Percentiles rank a stretch among this genome's conserved stretches.
These are phyloP conservation scores for Hyaloscypha hepaticicola DNA, from an alignment of 495 filamentous ascomycete species.

Conservation along the genomic window DNA sequence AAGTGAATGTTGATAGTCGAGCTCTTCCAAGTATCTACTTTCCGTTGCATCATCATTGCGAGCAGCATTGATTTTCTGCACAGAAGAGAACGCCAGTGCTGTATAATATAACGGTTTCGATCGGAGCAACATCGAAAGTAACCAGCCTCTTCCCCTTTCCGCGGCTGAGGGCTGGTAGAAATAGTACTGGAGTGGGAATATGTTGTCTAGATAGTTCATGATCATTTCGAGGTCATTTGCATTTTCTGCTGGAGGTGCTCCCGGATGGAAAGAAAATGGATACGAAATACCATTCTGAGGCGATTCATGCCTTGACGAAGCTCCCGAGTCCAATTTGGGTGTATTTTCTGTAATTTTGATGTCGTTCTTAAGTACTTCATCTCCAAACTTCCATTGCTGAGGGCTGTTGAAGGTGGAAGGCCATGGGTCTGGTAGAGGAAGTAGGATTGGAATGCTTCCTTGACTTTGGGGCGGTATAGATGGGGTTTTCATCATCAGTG, in stretches of 20 bases:
- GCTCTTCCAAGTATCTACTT: not conserved
- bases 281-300: not conserved
- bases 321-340: not conserved
- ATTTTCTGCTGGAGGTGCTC: constrained; percentile 10
- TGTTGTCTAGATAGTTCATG: constrained; percentile 19
- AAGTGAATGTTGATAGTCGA: constrained; percentile 9
- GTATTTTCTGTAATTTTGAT: not conserved
- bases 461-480: not conserved
- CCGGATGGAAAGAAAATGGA: constrained; percentile 2
- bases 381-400: not conserved
- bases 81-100: constrained; percentile 1
- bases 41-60: not conserved
- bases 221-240: constrained; percentile 12
- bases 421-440: constrained; percentile 1
- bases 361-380: not conserved
- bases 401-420: not conserved
- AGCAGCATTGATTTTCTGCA: not conserved
- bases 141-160: constrained; percentile 20
- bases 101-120: constrained; percentile 15
- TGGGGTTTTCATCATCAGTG: not conserved
- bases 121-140: constrained; percentile 9
- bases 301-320: not conserved
- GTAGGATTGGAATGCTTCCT: not conserved
- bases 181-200: constrained; percentile 16
- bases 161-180: constrained; percentile 16